Percentiles rank a stretch among this genome's conserved stretches.
Evolutionary conservation across 345 rosid species (phyloP).

Genomic region (Populus ilicifolia): DNA sequence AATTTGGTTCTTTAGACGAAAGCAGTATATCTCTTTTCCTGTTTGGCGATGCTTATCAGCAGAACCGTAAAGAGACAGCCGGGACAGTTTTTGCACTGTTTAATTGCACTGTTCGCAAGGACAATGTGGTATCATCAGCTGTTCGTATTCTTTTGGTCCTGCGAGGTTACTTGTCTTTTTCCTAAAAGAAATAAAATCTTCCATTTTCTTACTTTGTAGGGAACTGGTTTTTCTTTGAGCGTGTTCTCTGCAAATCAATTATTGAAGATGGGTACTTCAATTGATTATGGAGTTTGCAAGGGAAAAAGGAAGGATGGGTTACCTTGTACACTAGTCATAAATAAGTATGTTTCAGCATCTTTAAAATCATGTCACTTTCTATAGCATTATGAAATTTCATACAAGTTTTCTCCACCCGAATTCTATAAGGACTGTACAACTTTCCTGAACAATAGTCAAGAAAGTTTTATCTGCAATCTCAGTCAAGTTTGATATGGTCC

Average conservation of each 20-base stretch:
- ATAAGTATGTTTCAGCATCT: slow-evolving; percentile 49
- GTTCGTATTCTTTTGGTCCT: neutral
- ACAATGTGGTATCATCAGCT: slow-evolving; percentile 40
- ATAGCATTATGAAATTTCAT: neutral
- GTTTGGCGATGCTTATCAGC: slow-evolving; percentile 80
- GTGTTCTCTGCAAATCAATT: slow-evolving; percentile 59
- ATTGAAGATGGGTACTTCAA: slow-evolving; percentile 70
- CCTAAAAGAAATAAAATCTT: slow-evolving; percentile 1
- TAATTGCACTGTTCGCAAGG: slow-evolving; percentile 66
- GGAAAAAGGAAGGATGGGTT: slow-evolving; percentile 75
- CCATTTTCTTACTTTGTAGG: slow-evolving; percentile 37
- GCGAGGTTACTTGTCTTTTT: neutral
- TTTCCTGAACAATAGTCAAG: neutral
- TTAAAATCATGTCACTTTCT: neutral
- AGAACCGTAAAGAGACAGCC: slow-evolving; percentile 47
- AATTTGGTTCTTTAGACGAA: slow-evolving; percentile 61
- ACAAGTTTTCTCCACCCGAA: neutral
- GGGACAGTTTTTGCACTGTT: slow-evolving; percentile 80
- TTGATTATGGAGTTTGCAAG: slow-evolving; percentile 84
- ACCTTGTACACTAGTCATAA: slow-evolving; percentile 61
- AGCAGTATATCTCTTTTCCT: slow-evolving; percentile 66
- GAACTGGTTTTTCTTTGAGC: slow-evolving; percentile 68
- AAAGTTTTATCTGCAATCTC: neutral
- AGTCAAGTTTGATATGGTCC: slow-evolving; percentile 1
- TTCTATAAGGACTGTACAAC: neutral